These are phyloP conservation scores for Papiliotrema fonsecae DNA, from an alignment of 1,284 basidiomycete genomes.

Conservation along the genomic window DNA sequence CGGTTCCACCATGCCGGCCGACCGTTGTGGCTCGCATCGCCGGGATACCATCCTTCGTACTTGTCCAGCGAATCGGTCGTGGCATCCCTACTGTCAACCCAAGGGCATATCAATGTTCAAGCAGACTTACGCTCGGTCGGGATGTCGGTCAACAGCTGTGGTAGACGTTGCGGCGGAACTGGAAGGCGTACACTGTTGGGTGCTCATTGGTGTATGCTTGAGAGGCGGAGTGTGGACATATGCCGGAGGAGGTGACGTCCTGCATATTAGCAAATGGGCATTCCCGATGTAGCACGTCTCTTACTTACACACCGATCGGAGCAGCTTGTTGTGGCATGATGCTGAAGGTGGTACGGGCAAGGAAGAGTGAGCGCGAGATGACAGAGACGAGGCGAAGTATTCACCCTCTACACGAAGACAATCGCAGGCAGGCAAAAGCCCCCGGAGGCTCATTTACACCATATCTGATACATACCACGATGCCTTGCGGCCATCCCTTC, in stretches of 20 bases:
- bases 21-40: slow-evolving; percentile 24
- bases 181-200: background rate
- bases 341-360: background rate
- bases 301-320: background rate
- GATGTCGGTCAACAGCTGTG: background rate
- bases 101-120: background rate
- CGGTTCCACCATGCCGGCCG: slow-evolving; percentile 33
- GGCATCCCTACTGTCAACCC: background rate
- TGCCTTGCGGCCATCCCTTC: too few relatives aligned
- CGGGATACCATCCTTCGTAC: slow-evolving; percentile 31
- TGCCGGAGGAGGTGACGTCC: slow-evolving; percentile 7
- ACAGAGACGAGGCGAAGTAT: too few relatives aligned
- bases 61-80: background rate
- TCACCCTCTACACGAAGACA: too few relatives aligned
- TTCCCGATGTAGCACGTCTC: background rate
- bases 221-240: slow-evolving; percentile 6
- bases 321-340: background rate
- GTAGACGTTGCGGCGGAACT: background rate
- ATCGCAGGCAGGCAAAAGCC: too few relatives aligned
- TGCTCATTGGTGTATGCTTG: slow-evolving; percentile 1
- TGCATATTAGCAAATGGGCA: background rate
- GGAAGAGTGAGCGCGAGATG: background rate
- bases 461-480: too few relatives aligned
- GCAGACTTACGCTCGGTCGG: background rate
- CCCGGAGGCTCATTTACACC: too few relatives aligned